Base-by-base conservation (phyloP, 1,284 basidiomycete species). In the Dichomitus squalens region DNA sequence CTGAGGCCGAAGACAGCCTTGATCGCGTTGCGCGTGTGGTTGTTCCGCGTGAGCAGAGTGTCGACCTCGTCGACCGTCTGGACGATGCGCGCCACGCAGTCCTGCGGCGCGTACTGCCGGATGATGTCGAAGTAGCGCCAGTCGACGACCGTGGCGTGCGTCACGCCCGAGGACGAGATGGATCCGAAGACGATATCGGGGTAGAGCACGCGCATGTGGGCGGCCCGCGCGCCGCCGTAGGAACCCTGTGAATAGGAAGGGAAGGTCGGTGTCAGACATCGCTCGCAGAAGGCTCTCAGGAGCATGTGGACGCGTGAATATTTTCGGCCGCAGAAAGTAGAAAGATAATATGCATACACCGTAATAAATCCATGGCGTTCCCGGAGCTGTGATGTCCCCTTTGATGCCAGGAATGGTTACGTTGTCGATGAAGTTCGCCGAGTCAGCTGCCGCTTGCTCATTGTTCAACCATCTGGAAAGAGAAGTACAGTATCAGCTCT, bases 211-310 rank as follows among this genome's bases (percentile, higher is more conserved):
- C 86, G 87, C 90, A 98, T 95, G 69, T 98, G 94, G 0, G 96
- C 96, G 0, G 95, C 89, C 18, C 96, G 87, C 9, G 94, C 96
- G 52, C 96, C 96, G 11, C 95, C 95, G 68, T 98, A 96, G 0
- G 90, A 92, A 12, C 90, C 91, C 88, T 89, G 59, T 34, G 50
- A 49, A 47, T 21, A 35, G 14, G 23, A 33, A 20, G 20, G 16
- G 44, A 20, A 46, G n/a, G 11, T 21, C 9, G 31, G 43, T 14
- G 29, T 2, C 4, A 3, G 18, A 16, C 7, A 20, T 20, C 35
- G n/a, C 9, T 18, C 21, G 34, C 23, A 12, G 34, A 12, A 20
- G 31, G 18, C 21, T 50, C 41, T n/a, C n/a, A n/a, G n/a, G 12
- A 43, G 7, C 20, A 41, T 34, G 14, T 23, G 39, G 38, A 38